phyloP scores from a whole-genome alignment of 768 basidiomycete genomes.

The Suillus clintonianus region DNA sequence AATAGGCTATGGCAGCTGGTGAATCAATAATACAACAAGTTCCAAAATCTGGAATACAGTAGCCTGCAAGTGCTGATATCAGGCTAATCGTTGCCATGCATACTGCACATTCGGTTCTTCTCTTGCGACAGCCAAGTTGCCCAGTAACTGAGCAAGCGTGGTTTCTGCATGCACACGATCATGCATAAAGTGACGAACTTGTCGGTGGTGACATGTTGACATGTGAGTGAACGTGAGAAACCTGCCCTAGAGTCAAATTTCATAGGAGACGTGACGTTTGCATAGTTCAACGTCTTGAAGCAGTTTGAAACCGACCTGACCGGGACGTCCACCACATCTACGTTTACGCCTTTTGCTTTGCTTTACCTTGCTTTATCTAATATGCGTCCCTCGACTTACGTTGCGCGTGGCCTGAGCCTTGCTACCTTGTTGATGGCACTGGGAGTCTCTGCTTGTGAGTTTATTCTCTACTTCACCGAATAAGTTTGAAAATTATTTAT shows the following conservation, averaged over 20 bases:
- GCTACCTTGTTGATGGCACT: constrained; percentile 29
- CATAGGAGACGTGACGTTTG: constrained; percentile 26
- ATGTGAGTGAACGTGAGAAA: background rate
- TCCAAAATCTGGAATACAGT: background rate
- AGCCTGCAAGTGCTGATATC: background rate
- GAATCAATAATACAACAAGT: background rate
- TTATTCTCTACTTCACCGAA: background rate
- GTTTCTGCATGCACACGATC: background rate
- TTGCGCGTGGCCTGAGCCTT: constrained; percentile 28
- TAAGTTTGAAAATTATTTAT: background rate
- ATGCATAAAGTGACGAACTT: no score
- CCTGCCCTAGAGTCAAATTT: constrained; percentile 29
- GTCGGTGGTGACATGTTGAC: background rate
- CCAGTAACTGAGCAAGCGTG: background rate
- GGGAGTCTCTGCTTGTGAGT: constrained; percentile 32
- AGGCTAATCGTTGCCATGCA: background rate
- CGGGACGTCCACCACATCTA: background rate
- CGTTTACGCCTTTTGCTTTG: background rate
- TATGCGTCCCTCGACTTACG: constrained; percentile 37
- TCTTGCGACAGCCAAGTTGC: background rate
- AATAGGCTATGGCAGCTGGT: no score
- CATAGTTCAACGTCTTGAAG: background rate
- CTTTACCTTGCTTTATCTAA: constrained; percentile 5
- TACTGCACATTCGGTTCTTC: background rate
- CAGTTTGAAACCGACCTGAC: constrained; percentile 1